Evolutionary conservation across 179 eudicot species (phyloP), one percentile per base, ranked within the genome.

Genomic region (Spinacia oleracea): DNA sequence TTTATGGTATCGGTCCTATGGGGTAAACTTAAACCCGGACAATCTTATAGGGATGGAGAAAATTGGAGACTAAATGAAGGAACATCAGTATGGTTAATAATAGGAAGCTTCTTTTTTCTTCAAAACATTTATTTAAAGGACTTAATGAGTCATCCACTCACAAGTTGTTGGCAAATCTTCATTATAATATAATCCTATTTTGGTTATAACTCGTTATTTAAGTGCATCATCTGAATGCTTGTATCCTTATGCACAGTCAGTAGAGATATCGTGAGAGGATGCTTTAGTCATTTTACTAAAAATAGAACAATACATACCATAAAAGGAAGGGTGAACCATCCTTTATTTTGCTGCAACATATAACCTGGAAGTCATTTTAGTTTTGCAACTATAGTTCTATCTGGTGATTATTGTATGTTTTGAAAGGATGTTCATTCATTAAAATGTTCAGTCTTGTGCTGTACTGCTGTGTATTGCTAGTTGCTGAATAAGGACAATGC

Each of bases 71-170:
- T n/a, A n/a, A n/a, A n/a, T 68, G 74, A 38, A 73, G 31, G 58
- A 56, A 59, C 60, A 42, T 29, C 45, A 56, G 35, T 79, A 32
- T 55, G 78, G 45, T 80, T 80, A 72, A 76, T 38, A 45, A 46
- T n/a, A 35, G 58, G 79, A 79, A 71, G 60, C 70, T 67, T 64
- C 35, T 71, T 64, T 81, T 38, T 79, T 77, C 62, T 45, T 81
- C 75, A 38, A 6, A 59, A 73, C 25, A 10, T 29, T 38, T 75
- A 60, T 35, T 59, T 40, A 25, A 63, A 72, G 63, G 58, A 75
- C 78, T 75, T 64, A 53, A 62, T 78, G 84, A 75, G 72, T 78
- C 79, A 79, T 58, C 60, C 60, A 59, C 74, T 77, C 74, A 76
- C 80, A 71, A 78, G 59, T 25, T 43, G 48, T 65, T 74, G 43